Conservation (phyloP, 306 rosid genomes). For the Fragaria ananassa region DNA sequence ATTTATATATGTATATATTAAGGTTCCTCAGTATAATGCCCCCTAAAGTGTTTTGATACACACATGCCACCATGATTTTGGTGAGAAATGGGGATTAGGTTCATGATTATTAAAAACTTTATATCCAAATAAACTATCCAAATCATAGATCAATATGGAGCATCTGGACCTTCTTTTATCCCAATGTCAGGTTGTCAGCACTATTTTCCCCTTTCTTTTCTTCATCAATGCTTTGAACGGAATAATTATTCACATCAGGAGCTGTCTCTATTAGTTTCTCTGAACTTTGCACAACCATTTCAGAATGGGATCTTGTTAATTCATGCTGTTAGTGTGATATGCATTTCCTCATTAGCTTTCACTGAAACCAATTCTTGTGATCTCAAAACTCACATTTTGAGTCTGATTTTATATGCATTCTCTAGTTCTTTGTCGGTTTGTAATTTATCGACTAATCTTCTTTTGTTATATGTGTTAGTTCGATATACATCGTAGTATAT, state of each 20-base stretch:
- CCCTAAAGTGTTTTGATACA: constrained; percentile 25
- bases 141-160: constrained; percentile 17
- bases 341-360: neutral
- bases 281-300: constrained; percentile 20
- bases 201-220: constrained; percentile 2
- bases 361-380: neutral
- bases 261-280: constrained; percentile 5
- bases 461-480: neutral
- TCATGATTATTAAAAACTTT: constrained; percentile 40
- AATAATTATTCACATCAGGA: constrained; percentile 12
- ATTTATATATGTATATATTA: constrained; percentile 9
- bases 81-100: constrained; percentile 42
- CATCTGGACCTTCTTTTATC: constrained; percentile 22
- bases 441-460: no score
- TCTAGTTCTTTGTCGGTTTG: neutral
- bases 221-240: constrained; percentile 13
- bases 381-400: neutral
- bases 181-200: constrained; percentile 27
- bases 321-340: neutral
- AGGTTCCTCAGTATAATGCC: constrained; percentile 27
- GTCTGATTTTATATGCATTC: neutral
- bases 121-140: constrained; percentile 20
- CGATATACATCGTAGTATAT: neutral
- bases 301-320: neutral
- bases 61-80: constrained; percentile 63